These are phyloP conservation scores for Cucurbita maxima DNA, from an alignment of 306 rosid species.

Conservation along the genomic window DNA sequence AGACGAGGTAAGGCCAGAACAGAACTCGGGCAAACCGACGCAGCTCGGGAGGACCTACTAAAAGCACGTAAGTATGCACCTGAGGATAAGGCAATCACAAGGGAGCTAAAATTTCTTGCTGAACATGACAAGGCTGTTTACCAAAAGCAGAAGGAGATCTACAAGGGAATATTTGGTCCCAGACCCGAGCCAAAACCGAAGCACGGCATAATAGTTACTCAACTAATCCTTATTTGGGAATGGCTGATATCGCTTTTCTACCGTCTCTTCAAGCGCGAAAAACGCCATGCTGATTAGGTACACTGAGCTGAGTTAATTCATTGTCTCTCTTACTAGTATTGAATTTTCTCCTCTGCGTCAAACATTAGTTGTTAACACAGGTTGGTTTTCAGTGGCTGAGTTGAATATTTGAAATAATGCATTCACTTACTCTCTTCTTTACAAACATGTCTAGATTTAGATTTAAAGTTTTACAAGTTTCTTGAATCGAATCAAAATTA, in stretches of 20 bases:
- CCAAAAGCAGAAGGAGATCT: slow-evolving; percentile 87
- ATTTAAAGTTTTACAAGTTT: too few species aligned
- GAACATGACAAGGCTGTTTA: slow-evolving; percentile 73
- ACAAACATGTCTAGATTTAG: neutral
- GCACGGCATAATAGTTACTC: slow-evolving; percentile 17
- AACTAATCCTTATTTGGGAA: slow-evolving; percentile 43
- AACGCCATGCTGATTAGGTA: slow-evolving; percentile 37
- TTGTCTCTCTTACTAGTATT: neutral
- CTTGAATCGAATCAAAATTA: too few species aligned
- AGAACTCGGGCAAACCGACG: slow-evolving; percentile 80
- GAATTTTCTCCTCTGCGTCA: neutral
- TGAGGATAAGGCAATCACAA: slow-evolving; percentile 63
- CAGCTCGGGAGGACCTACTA: slow-evolving; percentile 64
- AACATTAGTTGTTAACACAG: neutral
- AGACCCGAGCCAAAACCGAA: slow-evolving; percentile 52
- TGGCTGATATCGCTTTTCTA: slow-evolving; percentile 47
- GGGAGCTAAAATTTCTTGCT: slow-evolving; percentile 57
- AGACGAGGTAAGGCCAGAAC: slow-evolving; percentile 86
- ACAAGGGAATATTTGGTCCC: slow-evolving; percentile 85
- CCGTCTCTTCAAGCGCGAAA: slow-evolving; percentile 30
- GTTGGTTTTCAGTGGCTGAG: neutral
- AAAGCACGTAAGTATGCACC: slow-evolving; percentile 56
- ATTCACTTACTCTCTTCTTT: neutral
- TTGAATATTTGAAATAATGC: neutral
- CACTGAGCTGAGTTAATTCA: neutral